Evolutionary conservation across 306 rosid genomes (phyloP), one percentile per base, ranked within the genome.

Genomic region (Cercis canadensis): DNA sequence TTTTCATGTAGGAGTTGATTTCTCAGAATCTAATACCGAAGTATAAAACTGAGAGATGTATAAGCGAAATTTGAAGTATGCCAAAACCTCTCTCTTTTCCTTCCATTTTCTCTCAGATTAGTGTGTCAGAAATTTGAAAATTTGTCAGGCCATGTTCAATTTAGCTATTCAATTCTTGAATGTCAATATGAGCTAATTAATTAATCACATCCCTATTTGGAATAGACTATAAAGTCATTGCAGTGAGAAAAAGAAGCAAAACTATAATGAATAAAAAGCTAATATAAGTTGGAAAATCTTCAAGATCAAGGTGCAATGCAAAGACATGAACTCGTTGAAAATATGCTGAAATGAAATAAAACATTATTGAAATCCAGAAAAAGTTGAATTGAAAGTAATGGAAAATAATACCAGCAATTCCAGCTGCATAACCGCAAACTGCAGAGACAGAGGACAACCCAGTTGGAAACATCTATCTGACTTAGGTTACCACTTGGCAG

Each of bases 331-430:
- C 3, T 55, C 5, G 5, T 13, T 29, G 39, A 16, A 52, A 14
- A 8, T 11, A 12, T 2, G 49, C 49, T 1, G 13, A 17, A 43
- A 19, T 5, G 4, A 18, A 54, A 0, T 52, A 51, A 52, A 50
- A 19, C n/a, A n/a, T n/a, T n/a, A n/a, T n/a, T n/a, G 39, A 34
- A 34, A 7, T 34, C 7, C 10, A 6, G 43, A 37, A 16, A 19
- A 10, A 39, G 15, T 37, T 16, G 32, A 61, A 41, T 6, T 33
- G 39, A 12, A 14, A 39, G 13, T 21, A 44, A 14, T 13, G 62
- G 51, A 36, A 4, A 47, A 46, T 6, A 34, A 36, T 69, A 82
- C 86, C 86, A 15, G 86, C 83, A 74, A 82, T 41, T 65, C 83
- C 83, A 50, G 80, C 78, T 29, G 78, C 81, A 47, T 58, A 54